A percentile compares a stretch with the other conserved stretches of the same genome.
Evolutionary conservation across 345 rosid species (phyloP).

Genomic region (Populus simonii): DNA sequence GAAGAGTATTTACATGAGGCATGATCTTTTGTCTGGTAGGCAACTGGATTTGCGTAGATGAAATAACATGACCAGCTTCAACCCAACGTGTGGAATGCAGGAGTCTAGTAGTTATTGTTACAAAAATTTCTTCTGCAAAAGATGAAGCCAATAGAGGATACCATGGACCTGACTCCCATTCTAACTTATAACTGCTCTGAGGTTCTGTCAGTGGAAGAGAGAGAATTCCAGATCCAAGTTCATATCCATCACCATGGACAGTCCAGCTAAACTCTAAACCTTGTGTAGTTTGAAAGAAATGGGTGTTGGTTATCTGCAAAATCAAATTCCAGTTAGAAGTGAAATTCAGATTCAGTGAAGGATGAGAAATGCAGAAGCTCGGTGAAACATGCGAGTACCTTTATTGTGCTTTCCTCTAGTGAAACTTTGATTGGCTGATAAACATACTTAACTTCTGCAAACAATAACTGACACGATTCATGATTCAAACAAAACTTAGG

Average conservation of each 20-base stretch:
- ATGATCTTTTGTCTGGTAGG: constrained; percentile 52
- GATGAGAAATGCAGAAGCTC: constrained; percentile 1
- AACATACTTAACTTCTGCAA: constrained; percentile 86
- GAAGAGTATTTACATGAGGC: constrained; percentile 56
- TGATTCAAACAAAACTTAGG: constrained; percentile 20
- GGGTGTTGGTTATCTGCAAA: constrained; percentile 67
- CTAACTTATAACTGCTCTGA: constrained; percentile 59
- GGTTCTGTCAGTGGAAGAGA: constrained; percentile 64
- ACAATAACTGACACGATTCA: constrained; percentile 2
- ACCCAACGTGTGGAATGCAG: constrained; percentile 63
- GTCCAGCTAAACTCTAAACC: constrained; percentile 72
- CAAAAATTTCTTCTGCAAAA: constrained; percentile 56
- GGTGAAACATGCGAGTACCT: constrained; percentile 41
- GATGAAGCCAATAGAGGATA: constrained; percentile 62
- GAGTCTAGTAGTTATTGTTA: constrained; percentile 61
- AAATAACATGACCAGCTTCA: constrained; percentile 74
- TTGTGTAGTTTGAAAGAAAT: constrained; percentile 67
- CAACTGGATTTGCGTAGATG: constrained; percentile 72
- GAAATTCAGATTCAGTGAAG: constrained; percentile 8
- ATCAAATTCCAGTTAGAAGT: constrained; percentile 18
- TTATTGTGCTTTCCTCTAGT: constrained; percentile 41
- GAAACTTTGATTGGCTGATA: constrained; percentile 82
- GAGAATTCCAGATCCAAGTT: constrained; percentile 69
- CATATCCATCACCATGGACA: constrained; percentile 62
- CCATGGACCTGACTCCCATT: constrained; percentile 85